These are phyloP conservation scores for Apodospora peruviana DNA, from an alignment of 495 filamentous ascomycete species.

Conservation along the genomic window DNA sequence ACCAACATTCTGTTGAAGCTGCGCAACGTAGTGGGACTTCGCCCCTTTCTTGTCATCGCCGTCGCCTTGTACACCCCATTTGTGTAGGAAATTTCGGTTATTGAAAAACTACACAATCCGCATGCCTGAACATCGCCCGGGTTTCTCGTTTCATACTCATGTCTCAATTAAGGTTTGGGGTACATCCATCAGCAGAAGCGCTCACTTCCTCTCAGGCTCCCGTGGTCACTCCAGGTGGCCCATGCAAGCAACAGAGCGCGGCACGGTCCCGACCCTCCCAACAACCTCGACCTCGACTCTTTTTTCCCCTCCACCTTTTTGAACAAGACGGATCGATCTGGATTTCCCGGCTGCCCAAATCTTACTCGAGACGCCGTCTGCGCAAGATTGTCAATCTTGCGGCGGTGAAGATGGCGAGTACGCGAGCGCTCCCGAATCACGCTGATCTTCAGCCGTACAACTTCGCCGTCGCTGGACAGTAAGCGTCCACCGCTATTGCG, in stretches of 20 bases:
- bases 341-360: not conserved
- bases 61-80: not conserved
- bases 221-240: not conserved
- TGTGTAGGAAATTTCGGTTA: not conserved
- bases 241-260: not conserved
- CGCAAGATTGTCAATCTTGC: not conserved
- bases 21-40: not conserved
- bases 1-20: not conserved
- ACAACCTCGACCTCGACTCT: not conserved
- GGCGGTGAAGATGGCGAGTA: conserved; percentile 21
- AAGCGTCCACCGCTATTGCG: conserved; percentile 50
- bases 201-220: not conserved
- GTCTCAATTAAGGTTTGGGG: conserved; percentile 2
- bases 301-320: not conserved
- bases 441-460: conserved; percentile 64
- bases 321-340: not conserved
- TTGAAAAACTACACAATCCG: not conserved
- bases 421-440: conserved; percentile 36
- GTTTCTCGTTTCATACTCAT: not conserved
- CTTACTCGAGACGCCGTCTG: not conserved
- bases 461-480: conserved; percentile 92
- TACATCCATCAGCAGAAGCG: not conserved
- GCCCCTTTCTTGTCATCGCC: not conserved
- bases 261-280: too few relatives aligned
- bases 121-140: not conserved